Evolutionary conservation across 805 yeast species (phyloP), one percentile per base, ranked within the genome.

Genomic region (Saturnispora sanitii): DNA sequence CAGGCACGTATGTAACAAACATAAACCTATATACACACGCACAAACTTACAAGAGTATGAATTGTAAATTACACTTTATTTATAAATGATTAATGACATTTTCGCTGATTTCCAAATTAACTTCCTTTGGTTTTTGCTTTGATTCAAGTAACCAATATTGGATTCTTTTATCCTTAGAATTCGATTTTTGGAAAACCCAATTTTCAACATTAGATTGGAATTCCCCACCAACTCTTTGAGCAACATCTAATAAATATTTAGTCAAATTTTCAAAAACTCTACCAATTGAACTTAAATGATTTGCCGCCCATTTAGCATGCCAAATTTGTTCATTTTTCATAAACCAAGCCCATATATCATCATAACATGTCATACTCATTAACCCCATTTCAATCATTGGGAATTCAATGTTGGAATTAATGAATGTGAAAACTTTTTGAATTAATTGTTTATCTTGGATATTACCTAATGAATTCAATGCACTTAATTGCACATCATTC

Each of bases 391-490:
- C 86, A 33, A 78, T 68, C 50, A 72, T 54, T 22, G 63, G 65
- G 7, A 71, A 62, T 47, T 75, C 81, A 40, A 76, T 69, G 52
- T 78, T 79, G 34, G 71, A 70, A 40, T 60, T 55, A 12, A 79
- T 72, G 51, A 70, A 79, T 46, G 77, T 77, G 46, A 80, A 62
- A 0, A 77, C 67, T 50, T 76, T 74, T 29, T 62, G 61, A 22
- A 74, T 64, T 42, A 79, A 54, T 13, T 71, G 73, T 7, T 54
- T 56, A 36, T 68, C 66, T 9, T 57, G 49, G 18, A 67, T 65
- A 49, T 67, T 77, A 0, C 81, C 75, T 15, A 81, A 56, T 3
- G 80, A 66, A 28, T 71, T 64, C 5, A 79, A 57, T 0, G 83
- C 80, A 6, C 69, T 64, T 3, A 74, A 68, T 53, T 77, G 81